Evolutionary conservation across 1,139 yeast genomes (phyloP), one percentile per base, ranked within the genome.

Genomic region (Trichomonascaceae sp.): DNA sequence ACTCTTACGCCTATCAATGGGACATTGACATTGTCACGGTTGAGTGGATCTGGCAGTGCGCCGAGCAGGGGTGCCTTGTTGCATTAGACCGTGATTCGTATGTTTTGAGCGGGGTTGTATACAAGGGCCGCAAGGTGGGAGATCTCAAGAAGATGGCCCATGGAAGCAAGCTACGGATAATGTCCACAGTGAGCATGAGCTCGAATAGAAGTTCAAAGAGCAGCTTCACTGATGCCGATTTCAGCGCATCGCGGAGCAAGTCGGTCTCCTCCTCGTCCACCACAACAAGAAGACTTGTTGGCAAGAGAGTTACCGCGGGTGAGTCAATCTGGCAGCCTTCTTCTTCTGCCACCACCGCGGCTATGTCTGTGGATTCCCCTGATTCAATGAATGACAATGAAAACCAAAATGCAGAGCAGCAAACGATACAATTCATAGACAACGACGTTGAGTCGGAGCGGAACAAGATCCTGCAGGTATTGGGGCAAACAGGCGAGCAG

Each of bases 1-100:
- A 71, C 35, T 52, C 57, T 32, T 74, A 71, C 34, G 76, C 78
- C 1, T 60, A 64, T 32, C 56, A 59, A 29, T 74, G 79, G 77
- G 54, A 57, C 30, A 62, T 74, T 3, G 79, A 79, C 0, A 62
- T 73, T 11, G 72, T 71, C 1, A 64, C 69, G 4, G 51, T 64
- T 6, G 63, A 66, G 5, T 74, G 71, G 60, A 46, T 74, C 8
- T 71, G 76, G 71, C 71, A 50, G 20, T 52, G 57, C 29, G 60
- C 59, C 0, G 35, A 33, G 5, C 42, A 43, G 3, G 60, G 60
- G 9, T 38, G 33, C 13, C 31, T 46, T 14, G 39, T 48, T 5
- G 41, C 42, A 1, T 34, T 52, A n/a, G n/a, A n/a, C n/a, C n/a
- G n/a, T n/a, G n/a, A n/a, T n/a, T n/a, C n/a, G n/a, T n/a, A n/a